Evolutionary conservation across 192 early-diverging fungal species (phyloP).

Genomic region (Rhizophlyctis rosea): DNA sequence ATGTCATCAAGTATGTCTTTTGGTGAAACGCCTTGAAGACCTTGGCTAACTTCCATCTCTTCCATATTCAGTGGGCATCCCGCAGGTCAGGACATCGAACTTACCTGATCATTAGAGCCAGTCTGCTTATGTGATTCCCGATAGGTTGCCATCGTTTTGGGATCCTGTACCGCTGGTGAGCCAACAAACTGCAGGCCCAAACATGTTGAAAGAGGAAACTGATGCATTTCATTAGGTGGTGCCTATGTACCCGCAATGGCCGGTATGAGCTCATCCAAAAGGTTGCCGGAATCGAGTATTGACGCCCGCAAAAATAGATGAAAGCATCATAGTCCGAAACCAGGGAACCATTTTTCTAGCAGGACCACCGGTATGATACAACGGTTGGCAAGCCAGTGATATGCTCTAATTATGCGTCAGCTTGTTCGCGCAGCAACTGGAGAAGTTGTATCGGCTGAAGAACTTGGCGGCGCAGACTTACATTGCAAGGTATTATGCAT

Average conservation of each 20-base stretch:
- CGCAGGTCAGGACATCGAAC: conserved; percentile 49
- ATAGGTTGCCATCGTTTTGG: conserved; percentile 90
- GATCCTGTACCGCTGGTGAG: conserved; percentile 89
- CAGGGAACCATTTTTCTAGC: conserved; percentile 97
- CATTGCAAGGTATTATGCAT: conserved; percentile 79
- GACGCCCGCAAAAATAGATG: no score
- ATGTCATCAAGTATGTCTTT: conserved; percentile 39
- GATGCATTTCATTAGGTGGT: conserved; percentile 45
- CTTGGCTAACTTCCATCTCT: neutral
- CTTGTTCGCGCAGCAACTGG: conserved; percentile 96
- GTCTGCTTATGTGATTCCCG: no score
- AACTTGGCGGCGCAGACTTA: conserved; percentile 92
- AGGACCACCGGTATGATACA: conserved; percentile 67
- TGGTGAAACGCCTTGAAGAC: neutral
- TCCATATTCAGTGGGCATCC: conserved; percentile 61
- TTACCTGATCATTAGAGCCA: no score
- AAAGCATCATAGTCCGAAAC: conserved; percentile 90
- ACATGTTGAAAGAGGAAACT: conserved; percentile 4
- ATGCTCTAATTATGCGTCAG: conserved; percentile 7
- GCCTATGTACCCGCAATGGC: conserved; percentile 99
- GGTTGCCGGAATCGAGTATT: no score
- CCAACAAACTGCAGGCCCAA: neutral
- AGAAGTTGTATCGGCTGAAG: conserved; percentile 88
- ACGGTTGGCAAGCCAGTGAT: conserved; percentile 1
- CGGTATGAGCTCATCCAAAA: no score